A percentile compares a stretch with the other conserved stretches of the same genome.
These are phyloP conservation scores for Cercospora sesami DNA, from an alignment of 2,329 filamentous ascomycete genomes.

Conservation along the genomic window DNA sequence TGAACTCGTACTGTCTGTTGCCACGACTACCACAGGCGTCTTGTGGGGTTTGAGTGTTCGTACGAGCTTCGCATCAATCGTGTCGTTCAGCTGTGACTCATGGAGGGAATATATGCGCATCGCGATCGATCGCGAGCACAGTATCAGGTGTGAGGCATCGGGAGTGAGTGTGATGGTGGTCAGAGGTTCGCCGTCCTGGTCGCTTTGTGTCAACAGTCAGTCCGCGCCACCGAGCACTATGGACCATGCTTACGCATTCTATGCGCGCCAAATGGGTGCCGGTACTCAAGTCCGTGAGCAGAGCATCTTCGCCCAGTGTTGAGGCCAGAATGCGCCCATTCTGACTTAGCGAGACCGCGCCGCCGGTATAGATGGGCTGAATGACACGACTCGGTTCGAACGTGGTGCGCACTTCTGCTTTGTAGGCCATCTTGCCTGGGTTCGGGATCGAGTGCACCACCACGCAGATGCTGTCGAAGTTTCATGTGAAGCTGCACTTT, in stretches of 20 bases:
- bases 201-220: constrained; percentile 44
- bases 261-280: constrained; percentile 80
- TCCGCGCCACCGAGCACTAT: constrained; percentile 22
- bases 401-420: constrained; percentile 71
- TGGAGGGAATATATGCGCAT: constrained; percentile 86
- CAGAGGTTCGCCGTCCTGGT: constrained; percentile 64
- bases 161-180: constrained; percentile 82
- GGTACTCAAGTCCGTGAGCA: constrained; percentile 80
- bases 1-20: constrained; percentile 83
- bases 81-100: constrained; percentile 55
- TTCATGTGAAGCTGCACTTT: constrained; percentile 22
- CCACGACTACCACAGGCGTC: constrained; percentile 82
- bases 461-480: constrained; percentile 4
- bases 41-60: constrained; percentile 86
- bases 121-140: constrained; percentile 92
- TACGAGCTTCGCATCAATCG: constrained; percentile 66
- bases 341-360: constrained; percentile 78
- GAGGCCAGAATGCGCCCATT: constrained; percentile 81
- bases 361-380: constrained; percentile 91
- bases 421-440: constrained; percentile 51
- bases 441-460: background rate
- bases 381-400: constrained; percentile 83
- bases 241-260: constrained; percentile 67
- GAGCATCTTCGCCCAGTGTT: constrained; percentile 85
- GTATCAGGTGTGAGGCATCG: constrained; percentile 79